Conservation (phyloP, 2,329 filamentous ascomycete species). For the Colletotrichum godetiae region DNA sequence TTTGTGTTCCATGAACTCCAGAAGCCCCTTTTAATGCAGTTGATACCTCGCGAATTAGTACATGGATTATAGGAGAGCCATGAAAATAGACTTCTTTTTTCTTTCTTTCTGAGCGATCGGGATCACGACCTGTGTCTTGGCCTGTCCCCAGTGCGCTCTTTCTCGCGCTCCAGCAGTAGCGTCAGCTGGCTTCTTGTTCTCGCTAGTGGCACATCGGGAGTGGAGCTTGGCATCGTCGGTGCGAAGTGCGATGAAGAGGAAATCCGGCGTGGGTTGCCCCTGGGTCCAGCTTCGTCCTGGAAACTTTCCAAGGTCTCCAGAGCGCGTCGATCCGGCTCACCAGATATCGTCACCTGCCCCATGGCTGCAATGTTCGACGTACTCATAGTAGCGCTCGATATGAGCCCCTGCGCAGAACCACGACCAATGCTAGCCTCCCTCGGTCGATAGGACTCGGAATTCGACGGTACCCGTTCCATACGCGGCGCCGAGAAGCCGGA, state of each 20-base stretch:
- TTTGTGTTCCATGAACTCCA: slow-evolving; percentile 27
- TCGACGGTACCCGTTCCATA: slow-evolving; percentile 27
- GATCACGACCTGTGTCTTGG: slow-evolving; percentile 22
- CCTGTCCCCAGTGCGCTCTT: slow-evolving; percentile 40
- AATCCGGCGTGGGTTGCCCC: slow-evolving; percentile 33
- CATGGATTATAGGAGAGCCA: slow-evolving; percentile 26
- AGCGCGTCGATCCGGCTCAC: slow-evolving; percentile 29
- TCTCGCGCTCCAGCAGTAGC: slow-evolving; percentile 66
- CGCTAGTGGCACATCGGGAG: slow-evolving; percentile 60
- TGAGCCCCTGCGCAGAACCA: slow-evolving; percentile 42
- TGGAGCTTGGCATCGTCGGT: slow-evolving; percentile 61
- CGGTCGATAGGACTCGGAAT: slow-evolving; percentile 28
- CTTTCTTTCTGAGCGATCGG: not conserved
- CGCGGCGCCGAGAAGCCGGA: slow-evolving; percentile 26
- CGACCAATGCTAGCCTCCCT: slow-evolving; percentile 42
- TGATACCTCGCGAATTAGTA: slow-evolving; percentile 30
- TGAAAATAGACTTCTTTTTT: slow-evolving; percentile 1
- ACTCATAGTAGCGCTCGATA: slow-evolving; percentile 39
- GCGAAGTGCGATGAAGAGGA: slow-evolving; percentile 52
- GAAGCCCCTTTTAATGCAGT: slow-evolving; percentile 32
- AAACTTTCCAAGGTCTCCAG: slow-evolving; percentile 40
- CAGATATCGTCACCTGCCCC: slow-evolving; percentile 31
- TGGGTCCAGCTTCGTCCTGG: slow-evolving; percentile 3
- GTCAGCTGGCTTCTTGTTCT: slow-evolving; percentile 71
- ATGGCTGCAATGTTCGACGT: slow-evolving; percentile 33